These are phyloP conservation scores for Obelidium mucronatum DNA, from an alignment of 192 early-diverging fungal genomes.

Conservation along the genomic window DNA sequence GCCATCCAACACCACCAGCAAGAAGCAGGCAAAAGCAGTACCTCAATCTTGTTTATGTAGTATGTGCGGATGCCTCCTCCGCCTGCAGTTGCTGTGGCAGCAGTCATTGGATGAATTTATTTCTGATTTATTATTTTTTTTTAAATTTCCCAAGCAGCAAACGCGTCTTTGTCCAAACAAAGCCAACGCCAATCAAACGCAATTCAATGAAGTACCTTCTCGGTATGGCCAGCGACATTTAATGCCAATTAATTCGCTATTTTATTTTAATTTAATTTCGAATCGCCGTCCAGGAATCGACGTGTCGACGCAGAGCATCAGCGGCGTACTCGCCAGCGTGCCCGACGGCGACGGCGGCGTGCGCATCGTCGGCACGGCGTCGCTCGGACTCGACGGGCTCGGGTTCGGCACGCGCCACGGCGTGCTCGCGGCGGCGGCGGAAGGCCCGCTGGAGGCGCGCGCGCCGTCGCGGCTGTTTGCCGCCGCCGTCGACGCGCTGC, in stretches of 20 bases:
- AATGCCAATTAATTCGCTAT: too few species aligned
- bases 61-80: conserved; percentile 54
- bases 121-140: too few species aligned
- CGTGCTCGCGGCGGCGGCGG: background rate
- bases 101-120: too few species aligned
- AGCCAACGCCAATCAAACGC: too few species aligned
- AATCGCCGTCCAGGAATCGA: conserved; percentile 30
- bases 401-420: conserved; percentile 7
- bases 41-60: conserved; percentile 65
- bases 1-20: too few species aligned
- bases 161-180: too few species aligned
- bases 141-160: too few species aligned
- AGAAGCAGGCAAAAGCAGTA: too few species aligned
- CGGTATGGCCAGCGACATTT: too few species aligned
- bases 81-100: too few species aligned
- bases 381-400: background rate
- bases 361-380: background rate
- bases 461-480: conserved; percentile 83
- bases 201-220: too few species aligned
- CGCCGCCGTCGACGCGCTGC: conserved; percentile 71
- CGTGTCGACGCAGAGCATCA: conserved; percentile 16
- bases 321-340: conserved; percentile 11
- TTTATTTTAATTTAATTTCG: too few species aligned
- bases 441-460: conserved; percentile 58
- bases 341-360: conserved; percentile 45